Evolutionary conservation across 345 rosid genomes (phyloP).

Genomic region (Lenwebbia sp.): DNA sequence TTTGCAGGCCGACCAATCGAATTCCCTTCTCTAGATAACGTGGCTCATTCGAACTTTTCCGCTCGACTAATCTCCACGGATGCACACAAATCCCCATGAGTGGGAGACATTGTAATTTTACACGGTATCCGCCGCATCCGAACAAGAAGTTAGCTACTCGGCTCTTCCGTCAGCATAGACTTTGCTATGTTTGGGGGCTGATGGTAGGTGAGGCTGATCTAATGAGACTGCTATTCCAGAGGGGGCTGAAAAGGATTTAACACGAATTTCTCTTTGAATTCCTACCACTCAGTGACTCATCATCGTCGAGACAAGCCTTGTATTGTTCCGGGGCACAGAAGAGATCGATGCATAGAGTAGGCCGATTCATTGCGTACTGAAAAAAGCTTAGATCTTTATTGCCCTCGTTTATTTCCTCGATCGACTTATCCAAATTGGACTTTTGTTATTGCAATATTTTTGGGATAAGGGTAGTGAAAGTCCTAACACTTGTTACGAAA

Average conservation of each 20-base stretch:
- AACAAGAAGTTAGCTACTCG: background rate
- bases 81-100: background rate
- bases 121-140: background rate
- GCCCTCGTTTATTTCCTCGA: too few species aligned
- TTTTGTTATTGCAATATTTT: too few species aligned
- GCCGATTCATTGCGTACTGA: background rate
- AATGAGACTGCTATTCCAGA: background rate
- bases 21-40: background rate
- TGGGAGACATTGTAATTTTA: background rate
- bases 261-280: background rate
- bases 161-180: background rate
- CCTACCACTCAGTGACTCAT: background rate
- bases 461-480: too few species aligned
- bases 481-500: too few species aligned
- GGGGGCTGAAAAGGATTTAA: background rate
- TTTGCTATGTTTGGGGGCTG: background rate
- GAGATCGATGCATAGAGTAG: background rate
- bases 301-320: background rate
- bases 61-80: background rate
- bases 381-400: background rate
- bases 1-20: background rate
- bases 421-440: background rate
- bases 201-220: background rate
- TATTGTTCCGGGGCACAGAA: background rate
- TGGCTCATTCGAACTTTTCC: background rate